phyloP scores from a whole-genome alignment of 495 filamentous ascomycete genomes.

The Hypoxylon intermedium region DNA sequence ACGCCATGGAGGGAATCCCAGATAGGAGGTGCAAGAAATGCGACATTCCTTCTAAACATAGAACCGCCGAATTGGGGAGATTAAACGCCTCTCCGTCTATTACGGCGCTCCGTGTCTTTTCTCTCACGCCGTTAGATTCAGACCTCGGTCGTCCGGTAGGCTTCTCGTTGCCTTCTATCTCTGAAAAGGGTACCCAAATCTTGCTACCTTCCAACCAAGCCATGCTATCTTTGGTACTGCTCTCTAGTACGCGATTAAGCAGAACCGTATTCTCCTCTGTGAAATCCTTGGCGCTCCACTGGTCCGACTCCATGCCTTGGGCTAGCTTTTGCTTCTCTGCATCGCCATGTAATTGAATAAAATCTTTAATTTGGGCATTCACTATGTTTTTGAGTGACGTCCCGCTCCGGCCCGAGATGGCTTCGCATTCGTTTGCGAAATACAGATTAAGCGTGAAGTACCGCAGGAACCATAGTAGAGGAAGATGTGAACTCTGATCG shows the following conservation, averaged over 20 bases:
- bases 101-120: conserved; percentile 73
- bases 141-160: conserved; percentile 41
- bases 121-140: conserved; percentile 65
- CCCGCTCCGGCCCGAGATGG: conserved; percentile 87
- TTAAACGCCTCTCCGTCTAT: conserved; percentile 88
- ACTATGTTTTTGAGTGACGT: conserved; percentile 85
- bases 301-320: conserved; percentile 84
- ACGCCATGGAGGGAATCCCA: conserved; percentile 84
- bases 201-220: conserved; percentile 74
- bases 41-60: conserved; percentile 80
- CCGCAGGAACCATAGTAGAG: conserved; percentile 78
- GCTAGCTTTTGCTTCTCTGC: conserved; percentile 79
- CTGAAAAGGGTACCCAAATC: conserved; percentile 68
- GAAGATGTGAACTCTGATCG: conserved; percentile 78
- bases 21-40: conserved; percentile 82
- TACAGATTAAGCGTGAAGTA: conserved; percentile 94
- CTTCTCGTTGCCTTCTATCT: conserved; percentile 43
- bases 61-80: conserved; percentile 79
- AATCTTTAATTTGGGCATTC: conserved; percentile 90
- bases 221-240: conserved; percentile 80
- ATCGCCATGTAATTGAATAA: conserved; percentile 77
- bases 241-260: conserved; percentile 71
- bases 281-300: conserved; percentile 91
- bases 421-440: conserved; percentile 96
- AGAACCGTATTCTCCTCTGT: conserved; percentile 67